Base-by-base conservation (phyloP, 2,329 filamentous ascomycete species). In the Ceratocystis cubensis region DNA sequence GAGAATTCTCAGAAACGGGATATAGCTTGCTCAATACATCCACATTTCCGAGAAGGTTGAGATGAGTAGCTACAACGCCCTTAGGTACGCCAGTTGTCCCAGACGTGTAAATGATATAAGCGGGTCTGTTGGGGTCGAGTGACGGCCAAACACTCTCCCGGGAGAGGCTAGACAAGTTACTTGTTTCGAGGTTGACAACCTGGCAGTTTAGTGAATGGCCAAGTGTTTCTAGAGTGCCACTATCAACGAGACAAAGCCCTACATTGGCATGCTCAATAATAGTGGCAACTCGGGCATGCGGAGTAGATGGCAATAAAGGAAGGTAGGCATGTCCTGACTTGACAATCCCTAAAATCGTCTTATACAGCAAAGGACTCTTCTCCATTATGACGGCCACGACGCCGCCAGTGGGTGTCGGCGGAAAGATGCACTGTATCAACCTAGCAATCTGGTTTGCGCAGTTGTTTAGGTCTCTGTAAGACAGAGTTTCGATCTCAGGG, bases 1-100 rank as follows among this genome's bases (percentile, higher is more conserved):
- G 82, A 0, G 85, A 82, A 0, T 46, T 50, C 5, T 67, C 33
- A 0, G 75, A 72, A 0, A 77, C 76, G 0, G 88, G 88, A 71
- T 95, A 96, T 0, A 89, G 76, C 2, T 79, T 76, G 1, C 81
- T 79, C 5, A 96, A 78, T 8, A 83, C 79, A 20, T 83, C 78
- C n/a, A 96, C 78, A 70, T 95, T 93, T 73, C 87, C 88, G 65
- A 87, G 78, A 53, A 96, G 81, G 71, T 91, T 95, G 50, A 81
- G 77, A 70, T 92, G 87, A 0, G 88, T 90, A 22, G 96, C 82
- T 3, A 88, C 80, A 2, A 96, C 88, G 1, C 89, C 89, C 72
- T 96, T 95, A 0, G 89, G 91, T 1, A 78, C 79, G 0, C 89
- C 91, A 0, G 90, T 95, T 48, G 87, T 93, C 2, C 91, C 91